A percentile compares a stretch with the other conserved stretches of the same genome.
phyloP scores from a whole-genome alignment of 257 asterid genomes.

The Ehretia macrophylla region DNA sequence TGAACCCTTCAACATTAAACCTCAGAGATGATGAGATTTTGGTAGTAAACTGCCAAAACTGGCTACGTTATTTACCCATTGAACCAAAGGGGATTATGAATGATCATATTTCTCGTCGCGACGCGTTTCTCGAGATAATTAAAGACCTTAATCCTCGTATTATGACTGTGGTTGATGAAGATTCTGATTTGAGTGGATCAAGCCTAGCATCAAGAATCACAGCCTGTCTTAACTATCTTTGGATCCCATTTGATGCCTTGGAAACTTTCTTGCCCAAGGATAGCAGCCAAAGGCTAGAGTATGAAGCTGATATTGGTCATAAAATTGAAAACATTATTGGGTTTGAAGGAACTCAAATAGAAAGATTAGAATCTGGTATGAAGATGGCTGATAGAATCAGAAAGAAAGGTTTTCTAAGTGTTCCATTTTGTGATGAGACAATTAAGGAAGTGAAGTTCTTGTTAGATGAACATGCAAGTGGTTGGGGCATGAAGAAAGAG shows the following conservation, averaged over 20 bases:
- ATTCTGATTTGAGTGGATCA: constrained; percentile 42
- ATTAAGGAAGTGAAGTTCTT: constrained; percentile 49
- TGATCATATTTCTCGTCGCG: constrained; percentile 26
- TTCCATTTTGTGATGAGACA: constrained; percentile 56
- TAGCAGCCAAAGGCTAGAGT: constrained; percentile 51
- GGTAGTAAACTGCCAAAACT: constrained; percentile 65
- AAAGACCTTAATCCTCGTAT: constrained; percentile 39
- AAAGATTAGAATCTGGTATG: constrained; percentile 44
- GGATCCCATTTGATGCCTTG: constrained; percentile 78
- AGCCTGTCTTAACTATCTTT: constrained; percentile 62
- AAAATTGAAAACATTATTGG: constrained; percentile 70
- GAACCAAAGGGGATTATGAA: constrained; percentile 17
- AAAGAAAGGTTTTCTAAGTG: constrained; percentile 33
- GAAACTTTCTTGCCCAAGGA: constrained; percentile 76
- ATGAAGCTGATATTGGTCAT: constrained; percentile 63
- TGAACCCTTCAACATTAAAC: constrained; percentile 28
- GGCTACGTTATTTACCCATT: constrained; percentile 54
- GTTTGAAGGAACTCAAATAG: constrained; percentile 49
- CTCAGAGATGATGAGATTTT: constrained; percentile 49
- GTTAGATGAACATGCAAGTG: constrained; percentile 75
- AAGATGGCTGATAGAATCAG: constrained; percentile 51
- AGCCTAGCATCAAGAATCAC: constrained; percentile 47
- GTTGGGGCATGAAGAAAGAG: constrained; percentile 89
- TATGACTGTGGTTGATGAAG: constrained; percentile 59
- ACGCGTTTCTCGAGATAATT: constrained; percentile 38